Conservation (phyloP, 495 filamentous ascomycete species). For the Poronia punctata region DNA sequence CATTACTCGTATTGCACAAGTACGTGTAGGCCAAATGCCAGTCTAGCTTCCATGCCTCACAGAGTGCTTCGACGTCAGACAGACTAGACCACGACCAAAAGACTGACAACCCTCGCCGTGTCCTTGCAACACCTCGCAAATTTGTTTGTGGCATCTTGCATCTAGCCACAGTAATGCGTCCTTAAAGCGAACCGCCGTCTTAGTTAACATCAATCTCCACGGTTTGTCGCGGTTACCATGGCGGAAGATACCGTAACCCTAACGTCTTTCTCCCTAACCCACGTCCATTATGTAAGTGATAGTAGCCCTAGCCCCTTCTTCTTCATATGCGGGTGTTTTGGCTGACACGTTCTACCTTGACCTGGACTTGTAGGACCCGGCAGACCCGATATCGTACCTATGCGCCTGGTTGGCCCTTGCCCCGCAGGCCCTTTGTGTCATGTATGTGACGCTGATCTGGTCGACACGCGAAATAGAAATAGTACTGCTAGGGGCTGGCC, state of each 20-base stretch:
- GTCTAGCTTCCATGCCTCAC: too few species aligned
- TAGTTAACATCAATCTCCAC: background rate
- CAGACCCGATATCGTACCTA: constrained; percentile 74
- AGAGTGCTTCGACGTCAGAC: too few species aligned
- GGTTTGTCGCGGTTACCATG: constrained; percentile 42
- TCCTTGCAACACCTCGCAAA: too few species aligned
- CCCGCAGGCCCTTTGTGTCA: constrained; percentile 82
- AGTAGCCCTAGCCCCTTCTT: background rate
- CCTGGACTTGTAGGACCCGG: constrained; percentile 59
- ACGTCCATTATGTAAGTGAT: constrained; percentile 84
- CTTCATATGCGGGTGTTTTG: background rate
- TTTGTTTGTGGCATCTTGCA: background rate
- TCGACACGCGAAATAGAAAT: constrained; percentile 87
- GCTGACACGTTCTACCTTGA: background rate
- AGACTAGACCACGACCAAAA: too few species aligned
- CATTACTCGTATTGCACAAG: too few species aligned
- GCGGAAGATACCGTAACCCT: constrained; percentile 56
- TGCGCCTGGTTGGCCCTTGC: constrained; percentile 91
- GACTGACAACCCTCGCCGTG: background rate
- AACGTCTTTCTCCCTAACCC: constrained; percentile 86
- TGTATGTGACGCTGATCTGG: constrained; percentile 85
- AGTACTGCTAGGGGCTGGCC: constrained; percentile 81
- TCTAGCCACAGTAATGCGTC: constrained; percentile 6
- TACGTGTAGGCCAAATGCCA: too few species aligned
- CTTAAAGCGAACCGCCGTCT: background rate